Conservation (phyloP, 257 asterid genomes). For the Voacanga thouarsii region DNA sequence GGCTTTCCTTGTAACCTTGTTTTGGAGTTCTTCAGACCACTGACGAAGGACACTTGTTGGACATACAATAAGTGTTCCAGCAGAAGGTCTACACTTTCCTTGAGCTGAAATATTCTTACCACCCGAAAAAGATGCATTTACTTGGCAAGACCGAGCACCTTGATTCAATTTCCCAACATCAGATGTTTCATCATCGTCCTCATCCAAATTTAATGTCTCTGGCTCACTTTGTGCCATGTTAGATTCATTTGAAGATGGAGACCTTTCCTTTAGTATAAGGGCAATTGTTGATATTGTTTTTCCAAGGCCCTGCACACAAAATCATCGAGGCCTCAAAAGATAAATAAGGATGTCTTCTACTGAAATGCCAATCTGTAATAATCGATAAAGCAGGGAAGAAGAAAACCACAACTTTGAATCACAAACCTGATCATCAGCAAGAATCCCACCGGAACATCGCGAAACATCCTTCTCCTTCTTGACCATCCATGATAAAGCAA, state of each 20-base stretch:
- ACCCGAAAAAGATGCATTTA: constrained; percentile 27
- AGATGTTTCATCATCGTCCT: constrained; percentile 55
- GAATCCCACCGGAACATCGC: constrained; percentile 96
- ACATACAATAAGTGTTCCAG: constrained; percentile 94
- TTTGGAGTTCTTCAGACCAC: constrained; percentile 91
- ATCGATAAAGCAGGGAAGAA: constrained; percentile 1
- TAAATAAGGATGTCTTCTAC: constrained; percentile 3
- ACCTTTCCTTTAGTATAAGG: constrained; percentile 81
- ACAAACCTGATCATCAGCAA: constrained; percentile 98
- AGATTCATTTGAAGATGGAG: constrained; percentile 55
- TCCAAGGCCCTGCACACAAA: constrained; percentile 83
- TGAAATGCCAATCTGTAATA: constrained; percentile 11
- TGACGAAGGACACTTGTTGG: constrained; percentile 99
- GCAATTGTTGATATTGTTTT: constrained; percentile 95
- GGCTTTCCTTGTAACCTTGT: constrained; percentile 77
- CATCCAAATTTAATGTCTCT: constrained; percentile 87
- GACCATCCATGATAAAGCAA: constrained; percentile 98
- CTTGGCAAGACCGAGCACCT: constrained; percentile 35
- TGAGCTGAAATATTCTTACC: constrained; percentile 29
- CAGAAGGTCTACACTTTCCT: constrained; percentile 77
- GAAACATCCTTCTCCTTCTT: constrained; percentile 79
- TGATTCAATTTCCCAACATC: constrained; percentile 30
- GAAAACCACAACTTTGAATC: constrained; percentile 1
- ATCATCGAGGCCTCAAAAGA: constrained; percentile 12
- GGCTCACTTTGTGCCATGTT: constrained; percentile 44